Evolutionary conservation across 2,329 filamentous ascomycete species (phyloP).

Genomic region (Aspergillus phoenicis): DNA sequence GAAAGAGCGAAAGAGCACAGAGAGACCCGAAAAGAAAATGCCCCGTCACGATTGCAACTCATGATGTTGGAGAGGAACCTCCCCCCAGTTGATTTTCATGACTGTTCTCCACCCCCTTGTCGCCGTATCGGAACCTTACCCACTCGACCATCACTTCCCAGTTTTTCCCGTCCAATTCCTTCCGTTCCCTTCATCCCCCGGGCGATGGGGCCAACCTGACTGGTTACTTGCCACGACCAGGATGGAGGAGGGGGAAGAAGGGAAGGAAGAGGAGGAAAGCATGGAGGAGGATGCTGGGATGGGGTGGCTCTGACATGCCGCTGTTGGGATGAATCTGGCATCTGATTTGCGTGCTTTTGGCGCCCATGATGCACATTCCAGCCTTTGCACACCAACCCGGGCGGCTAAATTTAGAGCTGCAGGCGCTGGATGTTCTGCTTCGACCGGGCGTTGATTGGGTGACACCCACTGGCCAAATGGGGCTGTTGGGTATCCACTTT

Average conservation of each 20-base stretch:
- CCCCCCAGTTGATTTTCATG: slow-evolving; percentile 6
- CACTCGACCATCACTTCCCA: slow-evolving; percentile 12
- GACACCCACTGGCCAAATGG: slow-evolving; percentile 18
- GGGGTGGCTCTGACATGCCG: slow-evolving; percentile 10
- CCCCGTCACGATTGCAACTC: slow-evolving; percentile 11
- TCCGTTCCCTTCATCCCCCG: slow-evolving; percentile 11
- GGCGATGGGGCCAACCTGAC: slow-evolving; percentile 8
- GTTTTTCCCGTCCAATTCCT: slow-evolving; percentile 6
- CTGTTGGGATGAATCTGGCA: slow-evolving; percentile 23
- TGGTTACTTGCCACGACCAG: slow-evolving; percentile 2
- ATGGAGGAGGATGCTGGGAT: slow-evolving; percentile 3
- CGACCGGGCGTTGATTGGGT: slow-evolving; percentile 24
- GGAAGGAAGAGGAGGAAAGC: not conserved
- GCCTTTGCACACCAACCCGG: slow-evolving; percentile 26
- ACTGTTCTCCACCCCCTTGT: slow-evolving; percentile 17
- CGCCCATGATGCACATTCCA: slow-evolving; percentile 35
- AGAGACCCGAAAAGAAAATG: not conserved
- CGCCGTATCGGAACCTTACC: slow-evolving; percentile 18
- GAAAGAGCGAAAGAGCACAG: not conserved
- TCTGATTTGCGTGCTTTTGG: slow-evolving; percentile 38
- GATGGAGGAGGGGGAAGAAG: not conserved
- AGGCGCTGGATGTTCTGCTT: slow-evolving; percentile 21
- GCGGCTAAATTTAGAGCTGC: slow-evolving; percentile 45
- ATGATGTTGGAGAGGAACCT: slow-evolving; percentile 7
- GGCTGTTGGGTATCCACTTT: slow-evolving; percentile 11